Conservation (phyloP, 1,139 yeast genomes). For the Suhomyces guaymorum region DNA sequence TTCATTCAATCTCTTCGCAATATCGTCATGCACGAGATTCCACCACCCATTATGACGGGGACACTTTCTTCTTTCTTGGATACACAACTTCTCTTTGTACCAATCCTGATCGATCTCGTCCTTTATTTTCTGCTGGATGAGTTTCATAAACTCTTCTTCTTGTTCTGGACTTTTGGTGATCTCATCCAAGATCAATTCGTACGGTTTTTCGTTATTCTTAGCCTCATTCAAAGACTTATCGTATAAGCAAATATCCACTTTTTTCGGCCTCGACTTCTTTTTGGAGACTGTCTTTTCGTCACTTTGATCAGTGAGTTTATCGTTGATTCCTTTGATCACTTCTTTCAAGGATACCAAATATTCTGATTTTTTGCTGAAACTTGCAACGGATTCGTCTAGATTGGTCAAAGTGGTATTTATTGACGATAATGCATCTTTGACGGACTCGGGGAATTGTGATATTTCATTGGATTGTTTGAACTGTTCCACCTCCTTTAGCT, state of each 20-base stretch:
- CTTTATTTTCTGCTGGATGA: conserved; percentile 19
- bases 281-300: conserved; percentile 20
- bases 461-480: conserved; percentile 34
- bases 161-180: conserved; percentile 2
- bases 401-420: conserved; percentile 25
- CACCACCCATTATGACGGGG: conserved; percentile 69
- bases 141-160: conserved; percentile 15
- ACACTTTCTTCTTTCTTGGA: conserved; percentile 67
- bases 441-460: conserved; percentile 31
- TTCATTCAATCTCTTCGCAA: conserved; percentile 18
- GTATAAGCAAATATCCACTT: conserved; percentile 36
- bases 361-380: conserved; percentile 20
- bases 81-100: conserved; percentile 42
- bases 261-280: conserved; percentile 23
- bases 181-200: conserved; percentile 5
- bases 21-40: conserved; percentile 30
- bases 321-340: conserved; percentile 39
- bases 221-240: conserved; percentile 20
- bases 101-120: conserved; percentile 23
- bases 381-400: conserved; percentile 22
- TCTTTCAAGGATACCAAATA: conserved; percentile 37
- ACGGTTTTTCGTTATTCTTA: not conserved
- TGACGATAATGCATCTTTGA: conserved; percentile 24
- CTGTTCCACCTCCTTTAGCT: conserved; percentile 35
- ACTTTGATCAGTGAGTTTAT: conserved; percentile 20